Evolutionary conservation across 2,329 filamentous ascomycete genomes (phyloP).

Genomic region (Cladosporium halotolerans): DNA sequence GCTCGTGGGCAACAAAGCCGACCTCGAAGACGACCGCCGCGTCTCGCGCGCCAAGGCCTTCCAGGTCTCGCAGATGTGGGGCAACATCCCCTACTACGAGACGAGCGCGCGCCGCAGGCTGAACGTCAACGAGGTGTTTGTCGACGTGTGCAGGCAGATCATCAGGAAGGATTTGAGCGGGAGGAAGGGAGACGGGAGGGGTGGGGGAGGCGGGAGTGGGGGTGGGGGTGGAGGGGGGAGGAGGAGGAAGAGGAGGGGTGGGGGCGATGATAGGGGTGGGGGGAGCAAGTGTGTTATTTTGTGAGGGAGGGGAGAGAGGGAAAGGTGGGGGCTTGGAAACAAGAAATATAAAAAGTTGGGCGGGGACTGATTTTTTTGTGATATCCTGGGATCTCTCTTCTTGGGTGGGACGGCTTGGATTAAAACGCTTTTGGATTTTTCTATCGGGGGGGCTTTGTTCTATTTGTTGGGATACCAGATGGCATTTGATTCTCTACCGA

Average conservation of each 20-base stretch:
- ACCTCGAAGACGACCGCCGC: constrained; percentile 76
- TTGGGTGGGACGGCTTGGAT: too few relatives aligned
- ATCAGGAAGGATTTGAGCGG: constrained; percentile 26
- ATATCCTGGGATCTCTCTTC: too few relatives aligned
- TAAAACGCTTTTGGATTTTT: too few relatives aligned
- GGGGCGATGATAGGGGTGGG: neutral
- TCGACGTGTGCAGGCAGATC: constrained; percentile 35
- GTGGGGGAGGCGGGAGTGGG: neutral
- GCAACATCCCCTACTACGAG: constrained; percentile 83
- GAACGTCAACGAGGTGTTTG: constrained; percentile 86
- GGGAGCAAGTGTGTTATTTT: constrained; percentile 18
- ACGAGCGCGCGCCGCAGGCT: constrained; percentile 74
- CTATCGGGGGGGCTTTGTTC: too few relatives aligned
- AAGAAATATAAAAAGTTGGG: too few relatives aligned
- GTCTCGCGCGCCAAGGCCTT: constrained; percentile 76
- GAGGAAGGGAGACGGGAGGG: neutral
- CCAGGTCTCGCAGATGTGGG: constrained; percentile 79
- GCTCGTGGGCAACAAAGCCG: constrained; percentile 86
- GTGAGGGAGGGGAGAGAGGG: neutral
- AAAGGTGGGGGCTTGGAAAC: too few relatives aligned
- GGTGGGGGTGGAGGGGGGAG: constrained; percentile 1
- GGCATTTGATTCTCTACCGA: too few relatives aligned
- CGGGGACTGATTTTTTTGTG: too few relatives aligned
- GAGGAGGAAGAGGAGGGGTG: neutral
- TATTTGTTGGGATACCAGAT: too few relatives aligned